phyloP scores from a whole-genome alignment of 805 yeast genomes.

The Sugiyamaella boreocaroliniensis region DNA sequence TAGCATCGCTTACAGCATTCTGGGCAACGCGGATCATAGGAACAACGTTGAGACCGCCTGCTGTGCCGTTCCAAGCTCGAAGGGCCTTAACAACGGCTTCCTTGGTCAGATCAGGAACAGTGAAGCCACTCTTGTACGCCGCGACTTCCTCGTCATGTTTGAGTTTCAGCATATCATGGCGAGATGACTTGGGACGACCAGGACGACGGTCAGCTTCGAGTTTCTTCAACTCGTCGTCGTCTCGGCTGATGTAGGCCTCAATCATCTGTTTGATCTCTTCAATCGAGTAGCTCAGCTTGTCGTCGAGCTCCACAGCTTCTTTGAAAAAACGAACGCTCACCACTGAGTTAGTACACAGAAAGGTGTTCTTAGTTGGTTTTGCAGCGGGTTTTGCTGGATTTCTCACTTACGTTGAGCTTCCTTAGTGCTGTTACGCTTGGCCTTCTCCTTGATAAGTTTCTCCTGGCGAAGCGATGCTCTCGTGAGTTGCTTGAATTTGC shows the following conservation, averaged over 20 bases:
- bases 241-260: conserved; percentile 53
- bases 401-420: conserved; percentile 22
- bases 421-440: conserved; percentile 45
- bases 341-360: conserved; percentile 23
- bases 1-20: conserved; percentile 8
- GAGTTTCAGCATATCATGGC: conserved; percentile 61
- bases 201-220: conserved; percentile 62
- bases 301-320: conserved; percentile 43
- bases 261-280: conserved; percentile 59
- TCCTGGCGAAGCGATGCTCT: conserved; percentile 82
- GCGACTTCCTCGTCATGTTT: conserved; percentile 54
- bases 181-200: conserved; percentile 76
- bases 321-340: conserved; percentile 55
- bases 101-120: conserved; percentile 66
- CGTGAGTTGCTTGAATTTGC: conserved; percentile 76
- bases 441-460: conserved; percentile 56
- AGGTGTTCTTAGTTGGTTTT: no score
- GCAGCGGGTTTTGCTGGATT: no score
- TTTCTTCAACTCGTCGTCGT: conserved; percentile 66
- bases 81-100: conserved; percentile 51
- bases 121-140: conserved; percentile 60
- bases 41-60: conserved; percentile 67
- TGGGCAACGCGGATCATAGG: conserved; percentile 38
- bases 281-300: conserved; percentile 39
- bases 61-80: conserved; percentile 72